Conservation (phyloP, 805 yeast genomes). For the Saccharomycopsis malanga region DNA sequence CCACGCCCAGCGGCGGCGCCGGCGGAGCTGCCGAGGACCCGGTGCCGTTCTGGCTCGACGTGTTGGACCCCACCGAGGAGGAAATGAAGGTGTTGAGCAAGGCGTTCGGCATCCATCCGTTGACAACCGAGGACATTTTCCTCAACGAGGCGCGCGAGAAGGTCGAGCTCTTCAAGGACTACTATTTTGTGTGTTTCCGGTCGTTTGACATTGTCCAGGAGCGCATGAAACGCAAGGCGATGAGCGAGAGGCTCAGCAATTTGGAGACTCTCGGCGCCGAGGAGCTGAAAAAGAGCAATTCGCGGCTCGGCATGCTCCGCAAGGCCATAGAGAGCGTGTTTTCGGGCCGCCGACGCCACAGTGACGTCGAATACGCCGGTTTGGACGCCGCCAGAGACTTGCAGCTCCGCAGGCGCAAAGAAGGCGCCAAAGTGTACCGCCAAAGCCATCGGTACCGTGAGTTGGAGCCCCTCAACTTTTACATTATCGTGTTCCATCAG, state of each 20-base stretch:
- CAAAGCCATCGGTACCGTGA: constrained; percentile 36
- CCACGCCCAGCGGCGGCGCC: constrained; percentile 4
- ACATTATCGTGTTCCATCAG: constrained; percentile 82
- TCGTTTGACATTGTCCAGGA: constrained; percentile 78
- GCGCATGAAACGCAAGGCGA: constrained; percentile 35
- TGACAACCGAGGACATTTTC: constrained; percentile 92
- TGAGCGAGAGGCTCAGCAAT: constrained; percentile 27
- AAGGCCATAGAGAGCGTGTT: constrained; percentile 8
- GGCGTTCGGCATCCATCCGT: constrained; percentile 91
- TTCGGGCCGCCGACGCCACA: background rate
- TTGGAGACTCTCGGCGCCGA: constrained; percentile 13
- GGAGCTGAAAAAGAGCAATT: constrained; percentile 10
- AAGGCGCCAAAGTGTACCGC: constrained; percentile 8
- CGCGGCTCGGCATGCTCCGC: constrained; percentile 2
- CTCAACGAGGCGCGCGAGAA: constrained; percentile 93
- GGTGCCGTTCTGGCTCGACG: constrained; percentile 89
- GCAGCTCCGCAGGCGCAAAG: background rate
- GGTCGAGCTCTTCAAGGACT: constrained; percentile 85
- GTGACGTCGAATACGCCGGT: background rate
- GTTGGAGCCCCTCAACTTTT: constrained; percentile 84
- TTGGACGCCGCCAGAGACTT: background rate
- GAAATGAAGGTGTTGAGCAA: constrained; percentile 90
- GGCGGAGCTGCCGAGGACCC: constrained; percentile 28
- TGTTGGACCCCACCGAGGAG: constrained; percentile 88
- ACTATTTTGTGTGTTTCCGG: constrained; percentile 86